phyloP scores from a whole-genome alignment of 1,139 yeast genomes.

The Pichia norvegensis region DNA sequence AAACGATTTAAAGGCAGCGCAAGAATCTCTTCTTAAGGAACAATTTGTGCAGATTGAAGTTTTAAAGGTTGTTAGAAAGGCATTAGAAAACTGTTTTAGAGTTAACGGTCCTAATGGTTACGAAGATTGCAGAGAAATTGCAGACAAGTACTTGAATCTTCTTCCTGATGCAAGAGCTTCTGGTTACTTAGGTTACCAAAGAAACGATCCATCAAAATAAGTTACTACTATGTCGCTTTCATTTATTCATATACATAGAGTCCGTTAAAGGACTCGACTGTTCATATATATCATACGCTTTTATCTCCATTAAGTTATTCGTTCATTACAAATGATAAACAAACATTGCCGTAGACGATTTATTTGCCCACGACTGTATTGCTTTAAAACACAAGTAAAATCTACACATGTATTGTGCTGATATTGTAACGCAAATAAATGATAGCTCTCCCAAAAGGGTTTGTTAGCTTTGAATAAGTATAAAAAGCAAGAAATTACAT shows the following conservation, averaged over 20 bases:
- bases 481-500: background rate
- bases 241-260: background rate
- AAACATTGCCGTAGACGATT: too few relatives aligned
- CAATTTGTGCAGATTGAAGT: constrained; percentile 72
- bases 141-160: constrained; percentile 73
- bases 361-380: too few relatives aligned
- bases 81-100: constrained; percentile 57
- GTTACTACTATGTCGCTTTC: background rate
- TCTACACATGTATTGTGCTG: too few relatives aligned
- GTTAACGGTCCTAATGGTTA: constrained; percentile 64
- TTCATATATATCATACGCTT: background rate
- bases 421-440: background rate
- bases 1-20: constrained; percentile 59
- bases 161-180: constrained; percentile 58
- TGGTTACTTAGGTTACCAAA: constrained; percentile 76
- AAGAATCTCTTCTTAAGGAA: constrained; percentile 70
- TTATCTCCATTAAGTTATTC: background rate
- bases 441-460: too few relatives aligned
- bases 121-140: constrained; percentile 70
- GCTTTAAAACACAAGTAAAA: too few relatives aligned
- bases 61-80: constrained; percentile 61
- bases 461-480: background rate
- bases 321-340: too few relatives aligned
- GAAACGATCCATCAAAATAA: constrained; percentile 75
- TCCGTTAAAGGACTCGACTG: background rate